Evolutionary conservation across 2,329 filamentous ascomycete species (phyloP), one percentile per base, ranked within the genome.

Genomic region (Penicillium capsulatum): DNA sequence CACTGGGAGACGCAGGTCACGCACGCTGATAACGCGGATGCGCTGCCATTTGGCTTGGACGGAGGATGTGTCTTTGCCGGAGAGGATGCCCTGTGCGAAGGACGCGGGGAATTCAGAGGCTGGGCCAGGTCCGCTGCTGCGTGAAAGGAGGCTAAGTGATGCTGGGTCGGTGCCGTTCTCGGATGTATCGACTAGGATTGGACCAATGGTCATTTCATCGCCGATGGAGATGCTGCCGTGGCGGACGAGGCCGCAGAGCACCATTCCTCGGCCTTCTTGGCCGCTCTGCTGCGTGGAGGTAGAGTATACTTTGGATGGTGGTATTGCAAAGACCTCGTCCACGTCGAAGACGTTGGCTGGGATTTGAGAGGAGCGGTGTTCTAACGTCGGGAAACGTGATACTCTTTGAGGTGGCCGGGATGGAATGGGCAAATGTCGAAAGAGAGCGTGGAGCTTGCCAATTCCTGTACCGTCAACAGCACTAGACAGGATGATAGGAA

Each of bases 401-500:
- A 35, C 46, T 38, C 54, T 55, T 17, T 55, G 50, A 2, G 51
- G 38, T 17, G 56, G 57, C 7, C 41, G 54, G 2, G 73, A 67
- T 5, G 83, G 83, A 15, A 91, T 72, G 0, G 90, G 90, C 28
- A 98, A 71, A 39, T 76, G 77, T 42, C 82, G 78, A 9, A 98
- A 70, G 14, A 97, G 74, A 13, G 88, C 86, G 67, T 97, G 92
- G 15, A 95, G 63, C 38, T 85, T 77, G 4, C 81, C 81, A 38
- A 97, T 84, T 0, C 92, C 91, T 9, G 76, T 82, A 0, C 91
- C 92, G 51, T 84, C 87, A 2, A 95, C 82, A 3, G 89, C 81
- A 58, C 90, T 96, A 3, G 89, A 91, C 42, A 97, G 74, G 1
- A 96, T 68, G 34, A 98, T 90, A 0, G 92, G 92, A 1, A 97